A percentile compares a stretch with the other conserved stretches of the same genome.
phyloP scores from a whole-genome alignment of 805 yeast species.

The Candida easanensis region DNA sequence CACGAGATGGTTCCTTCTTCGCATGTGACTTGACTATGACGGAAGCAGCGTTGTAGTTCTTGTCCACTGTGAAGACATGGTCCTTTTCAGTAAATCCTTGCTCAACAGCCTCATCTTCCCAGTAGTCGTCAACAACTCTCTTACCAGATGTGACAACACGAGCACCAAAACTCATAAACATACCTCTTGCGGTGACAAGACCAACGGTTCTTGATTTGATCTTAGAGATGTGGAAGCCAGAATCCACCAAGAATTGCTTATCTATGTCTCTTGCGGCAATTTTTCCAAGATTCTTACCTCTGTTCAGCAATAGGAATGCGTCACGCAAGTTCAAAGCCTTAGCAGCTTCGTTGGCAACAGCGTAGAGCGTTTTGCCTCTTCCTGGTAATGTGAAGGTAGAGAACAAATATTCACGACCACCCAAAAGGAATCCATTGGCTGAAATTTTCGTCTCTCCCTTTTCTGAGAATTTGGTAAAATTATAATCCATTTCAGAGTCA shows the following conservation, averaged over 20 bases:
- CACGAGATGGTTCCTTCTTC: not conserved
- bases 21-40: not conserved
- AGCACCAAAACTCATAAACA: constrained; percentile 51
- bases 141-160: constrained; percentile 43
- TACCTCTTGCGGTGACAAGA: constrained; percentile 38
- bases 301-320: constrained; percentile 49
- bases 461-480: constrained; percentile 32
- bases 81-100: constrained; percentile 45
- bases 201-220: constrained; percentile 21
- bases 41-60: constrained; percentile 9
- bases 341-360: constrained; percentile 39
- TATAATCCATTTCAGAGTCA: constrained; percentile 32
- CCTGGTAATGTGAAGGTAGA: constrained; percentile 40
- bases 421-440: constrained; percentile 35
- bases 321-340: constrained; percentile 44
- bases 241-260: constrained; percentile 33
- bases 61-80: constrained; percentile 36
- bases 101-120: constrained; percentile 43
- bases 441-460: constrained; percentile 45
- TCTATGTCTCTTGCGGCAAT: constrained; percentile 36
- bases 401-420: constrained; percentile 38
- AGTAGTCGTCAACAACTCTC: constrained; percentile 53
- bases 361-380: constrained; percentile 35
- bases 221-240: constrained; percentile 25
- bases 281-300: constrained; percentile 36